These are phyloP conservation scores for Amylocarpus encephaloides DNA, from an alignment of 2,329 filamentous ascomycete genomes.

Conservation along the genomic window DNA sequence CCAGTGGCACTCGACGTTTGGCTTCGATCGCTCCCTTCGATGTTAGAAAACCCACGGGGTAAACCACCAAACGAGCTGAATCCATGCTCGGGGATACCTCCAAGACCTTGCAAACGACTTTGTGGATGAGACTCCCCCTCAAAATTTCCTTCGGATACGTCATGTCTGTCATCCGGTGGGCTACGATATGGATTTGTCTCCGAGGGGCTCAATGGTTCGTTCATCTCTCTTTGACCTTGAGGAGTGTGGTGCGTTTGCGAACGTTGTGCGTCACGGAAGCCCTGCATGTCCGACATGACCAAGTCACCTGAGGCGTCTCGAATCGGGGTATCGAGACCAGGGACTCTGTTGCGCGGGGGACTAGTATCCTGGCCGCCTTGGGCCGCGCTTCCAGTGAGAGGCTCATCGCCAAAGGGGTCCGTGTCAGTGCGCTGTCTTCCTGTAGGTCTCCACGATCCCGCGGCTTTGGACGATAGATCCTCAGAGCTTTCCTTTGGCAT, in stretches of 20 bases:
- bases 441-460: slow-evolving; percentile 49
- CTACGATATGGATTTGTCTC: slow-evolving; percentile 96
- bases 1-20: slow-evolving; percentile 85
- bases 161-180: slow-evolving; percentile 65
- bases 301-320: slow-evolving; percentile 46
- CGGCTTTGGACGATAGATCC: slow-evolving; percentile 48
- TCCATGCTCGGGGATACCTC: slow-evolving; percentile 46
- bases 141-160: slow-evolving; percentile 40
- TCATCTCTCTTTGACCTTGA: slow-evolving; percentile 38
- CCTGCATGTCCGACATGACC: slow-evolving; percentile 54
- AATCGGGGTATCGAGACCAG: slow-evolving; percentile 40
- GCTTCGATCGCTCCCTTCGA: slow-evolving; percentile 77
- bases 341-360: slow-evolving; percentile 39
- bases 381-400: slow-evolving; percentile 61
- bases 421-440: slow-evolving; percentile 60
- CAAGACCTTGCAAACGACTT: slow-evolving; percentile 46
- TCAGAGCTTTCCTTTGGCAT: slow-evolving; percentile 74
- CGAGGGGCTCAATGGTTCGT: slow-evolving; percentile 79
- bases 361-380: slow-evolving; percentile 70
- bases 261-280: slow-evolving; percentile 42
- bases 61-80: slow-evolving; percentile 48
- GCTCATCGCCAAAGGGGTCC: slow-evolving; percentile 66
- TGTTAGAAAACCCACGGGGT: slow-evolving; percentile 43
- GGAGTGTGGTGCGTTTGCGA: slow-evolving; percentile 39
- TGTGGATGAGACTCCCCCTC: slow-evolving; percentile 32